Base-by-base conservation (phyloP, 1,284 basidiomycete genomes). In the Marasmius oreades region DNA sequence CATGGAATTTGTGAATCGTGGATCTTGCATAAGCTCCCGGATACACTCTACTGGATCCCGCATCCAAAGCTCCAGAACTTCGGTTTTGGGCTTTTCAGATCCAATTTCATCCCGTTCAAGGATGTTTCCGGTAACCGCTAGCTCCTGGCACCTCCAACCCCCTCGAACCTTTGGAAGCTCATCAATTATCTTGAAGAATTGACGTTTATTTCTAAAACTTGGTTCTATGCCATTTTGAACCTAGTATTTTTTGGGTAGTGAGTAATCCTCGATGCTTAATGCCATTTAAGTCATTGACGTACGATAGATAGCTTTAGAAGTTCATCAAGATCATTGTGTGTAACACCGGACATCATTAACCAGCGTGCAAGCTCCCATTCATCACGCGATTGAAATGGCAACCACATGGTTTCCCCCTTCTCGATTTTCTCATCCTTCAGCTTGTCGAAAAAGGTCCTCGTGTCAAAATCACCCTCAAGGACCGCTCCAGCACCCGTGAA, bases 251-350 rank as follows among this genome's bases (percentile, higher is more conserved):
- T 61, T n/a, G n/a, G n/a, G n/a, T n/a, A n/a, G n/a, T n/a, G n/a
- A n/a, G n/a, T n/a, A n/a, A n/a, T n/a, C n/a, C n/a, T n/a, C n/a
- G n/a, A n/a, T n/a, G n/a, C n/a, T n/a, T n/a, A n/a, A n/a, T n/a
- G n/a, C n/a, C n/a, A n/a, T n/a, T n/a, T n/a, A n/a, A n/a, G n/a
- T n/a, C n/a, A n/a, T n/a, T n/a, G n/a, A n/a, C n/a, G n/a, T 28
- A 74, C 73, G 33, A 67, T 69, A 5, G 62, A 56, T 1, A 74
- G 61, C 44, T 70, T 68, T 2, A 73, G 59, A 51, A 67, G 73
- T 18, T 64, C 55, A 14, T 74, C 65, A 5, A 69, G 67, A 18
- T 65, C 55, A 5, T 46, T 50, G 22, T 67, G 65, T 26, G 66
- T 69, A 3, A 71, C 55, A 0, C 68, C 66, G 1, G 58, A 58